Conservation (phyloP, 345 rosid species). For the Conringia planisiliqua region DNA sequence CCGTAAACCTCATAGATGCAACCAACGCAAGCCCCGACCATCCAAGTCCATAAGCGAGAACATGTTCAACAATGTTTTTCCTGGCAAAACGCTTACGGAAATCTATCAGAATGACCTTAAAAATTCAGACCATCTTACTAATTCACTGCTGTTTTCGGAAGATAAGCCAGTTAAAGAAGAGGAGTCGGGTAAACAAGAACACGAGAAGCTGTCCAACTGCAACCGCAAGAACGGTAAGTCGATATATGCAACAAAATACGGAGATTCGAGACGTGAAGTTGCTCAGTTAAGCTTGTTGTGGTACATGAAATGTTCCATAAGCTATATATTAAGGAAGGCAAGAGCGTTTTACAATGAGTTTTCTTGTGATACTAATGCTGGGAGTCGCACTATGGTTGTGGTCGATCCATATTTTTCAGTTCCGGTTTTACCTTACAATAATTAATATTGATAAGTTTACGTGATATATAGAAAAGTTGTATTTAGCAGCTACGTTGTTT, state of each 20-base stretch:
- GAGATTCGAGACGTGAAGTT: conserved; percentile 24
- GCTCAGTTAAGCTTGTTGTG: conserved; percentile 33
- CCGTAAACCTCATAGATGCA: conserved; percentile 9
- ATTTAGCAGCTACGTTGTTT: background rate
- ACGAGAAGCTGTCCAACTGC: background rate
- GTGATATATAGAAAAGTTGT: background rate
- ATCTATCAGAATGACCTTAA: background rate
- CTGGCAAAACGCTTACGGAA: conserved; percentile 1
- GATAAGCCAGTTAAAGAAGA: background rate
- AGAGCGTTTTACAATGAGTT: conserved; percentile 46
- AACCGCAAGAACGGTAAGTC: background rate
- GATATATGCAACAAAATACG: background rate
- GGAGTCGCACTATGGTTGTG: background rate
- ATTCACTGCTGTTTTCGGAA: conserved; percentile 9
- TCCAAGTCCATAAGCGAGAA: conserved; percentile 20
- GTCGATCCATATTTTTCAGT: conserved; percentile 48
- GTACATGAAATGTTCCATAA: conserved; percentile 38
- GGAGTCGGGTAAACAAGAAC: conserved; percentile 10
- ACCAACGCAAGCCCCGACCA: conserved; percentile 5
- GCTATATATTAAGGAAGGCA: conserved; percentile 41
- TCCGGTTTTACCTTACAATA: conserved; percentile 37
- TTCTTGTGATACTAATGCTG: conserved; percentile 32
- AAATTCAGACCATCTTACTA: background rate
- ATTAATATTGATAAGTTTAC: background rate
- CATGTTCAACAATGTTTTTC: conserved; percentile 1